Base-by-base conservation (phyloP, 768 basidiomycete species). In the Pseudohyphozyma bogoriensis region DNA sequence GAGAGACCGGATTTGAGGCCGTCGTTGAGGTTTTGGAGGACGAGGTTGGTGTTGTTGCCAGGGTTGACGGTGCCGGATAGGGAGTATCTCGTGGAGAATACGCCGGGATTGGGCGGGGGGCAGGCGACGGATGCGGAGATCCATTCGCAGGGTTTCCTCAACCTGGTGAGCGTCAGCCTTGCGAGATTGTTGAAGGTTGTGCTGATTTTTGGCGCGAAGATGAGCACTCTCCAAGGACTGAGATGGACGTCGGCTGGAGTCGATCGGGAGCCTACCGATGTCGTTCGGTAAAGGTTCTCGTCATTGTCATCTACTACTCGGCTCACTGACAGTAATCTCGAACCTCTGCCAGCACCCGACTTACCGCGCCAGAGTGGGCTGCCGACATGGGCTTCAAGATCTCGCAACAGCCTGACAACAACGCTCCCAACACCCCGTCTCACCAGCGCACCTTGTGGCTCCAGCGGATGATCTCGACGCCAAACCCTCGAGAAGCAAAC, bases 1-100 rank as follows among this genome's bases (percentile, higher is more conserved):
- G 89, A 67, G 85, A 89, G 69, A 82, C 83, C 62, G 79, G 85
- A 53, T 84, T 87, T 71, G 82, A 82, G 68, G 87, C 89, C 61
- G 26, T 84, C 86, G 3, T 77, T 92, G 35, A 82, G 87, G 49
- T 93, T 93, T 69, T 95, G 93, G 89, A 81, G 92, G 16, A 96
- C 91, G 0, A 80, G 92, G 26, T 95, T 95, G 72, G 79, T 97
- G 29, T 83, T 99, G 24, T 86, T 99, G 32, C 93, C 93, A 0
- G 85, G 89, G 0, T 77, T 81, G 18, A 51, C 47, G 18, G 85
- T 88, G 39, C 79, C 82, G 13, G 60, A 89, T 81, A 60, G 71
- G 10, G 62, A 64, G 31, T 61, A 59, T 40, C 61, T 5, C 61
- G 50, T 62, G 75, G 78, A 36, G 71, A 78, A 2, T 79, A 76